Evolutionary conservation across 352 stramenopile genomes (phyloP).

Genomic region (Sclerospora graminicola): DNA sequence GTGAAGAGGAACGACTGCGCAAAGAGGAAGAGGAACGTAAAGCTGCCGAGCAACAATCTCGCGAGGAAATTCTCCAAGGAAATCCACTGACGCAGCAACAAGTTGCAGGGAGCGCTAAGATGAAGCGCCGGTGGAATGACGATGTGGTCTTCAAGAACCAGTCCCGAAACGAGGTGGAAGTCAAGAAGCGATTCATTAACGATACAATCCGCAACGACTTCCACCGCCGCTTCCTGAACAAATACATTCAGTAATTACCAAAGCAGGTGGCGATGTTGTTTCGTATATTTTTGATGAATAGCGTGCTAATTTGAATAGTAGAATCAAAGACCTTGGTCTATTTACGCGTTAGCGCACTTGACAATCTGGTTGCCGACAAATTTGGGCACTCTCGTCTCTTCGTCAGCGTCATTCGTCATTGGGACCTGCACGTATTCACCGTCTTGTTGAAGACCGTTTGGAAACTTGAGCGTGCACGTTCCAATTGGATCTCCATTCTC

Average conservation of each 20-base stretch:
- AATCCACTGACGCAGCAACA: slow-evolving; percentile 86
- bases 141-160: slow-evolving; percentile 99
- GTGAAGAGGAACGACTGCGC: slow-evolving; percentile 86
- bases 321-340: too few relatives aligned
- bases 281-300: neutral
- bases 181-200: slow-evolving; percentile 99
- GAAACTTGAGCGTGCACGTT: too few relatives aligned
- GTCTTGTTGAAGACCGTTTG: too few relatives aligned
- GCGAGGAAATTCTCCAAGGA: slow-evolving; percentile 89
- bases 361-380: too few relatives aligned
- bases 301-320: too few relatives aligned
- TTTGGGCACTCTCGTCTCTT: too few relatives aligned
- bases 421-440: too few relatives aligned
- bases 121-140: slow-evolving; percentile 98
- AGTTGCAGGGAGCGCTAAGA: slow-evolving; percentile 33
- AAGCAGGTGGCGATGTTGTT: neutral
- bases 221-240: slow-evolving; percentile 97
- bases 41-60: slow-evolving; percentile 64
- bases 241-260: slow-evolving; percentile 81
- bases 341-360: too few relatives aligned
- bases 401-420: too few relatives aligned
- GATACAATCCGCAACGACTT: slow-evolving; percentile 99
- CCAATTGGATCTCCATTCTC: too few relatives aligned
- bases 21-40: slow-evolving; percentile 85
- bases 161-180: slow-evolving; percentile 89